Percentiles rank a stretch among this genome's conserved stretches.
phyloP scores from a whole-genome alignment of 352 stramenopile genomes.

The Phytophthora sojae region DNA sequence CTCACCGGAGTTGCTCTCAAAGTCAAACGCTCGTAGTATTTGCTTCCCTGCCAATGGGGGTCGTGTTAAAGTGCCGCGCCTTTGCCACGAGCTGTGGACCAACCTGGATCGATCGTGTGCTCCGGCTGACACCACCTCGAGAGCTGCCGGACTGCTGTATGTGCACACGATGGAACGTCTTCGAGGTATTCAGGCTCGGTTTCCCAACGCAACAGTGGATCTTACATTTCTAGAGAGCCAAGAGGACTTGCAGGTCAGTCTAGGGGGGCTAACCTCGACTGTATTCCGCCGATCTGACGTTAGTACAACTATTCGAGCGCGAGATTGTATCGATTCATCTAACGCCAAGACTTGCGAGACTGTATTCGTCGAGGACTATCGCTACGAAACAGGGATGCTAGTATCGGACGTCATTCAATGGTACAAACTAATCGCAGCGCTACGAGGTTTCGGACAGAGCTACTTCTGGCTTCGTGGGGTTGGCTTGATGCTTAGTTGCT shows the following conservation, averaged over 20 bases:
- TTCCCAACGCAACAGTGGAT: slow-evolving; percentile 22
- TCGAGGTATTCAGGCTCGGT: slow-evolving; percentile 11
- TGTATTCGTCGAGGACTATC: no score
- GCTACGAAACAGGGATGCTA: no score
- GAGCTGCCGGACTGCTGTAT: slow-evolving; percentile 19
- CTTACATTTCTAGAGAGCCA: slow-evolving; percentile 34
- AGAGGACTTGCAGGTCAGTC: slow-evolving; percentile 37
- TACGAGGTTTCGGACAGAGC: no score
- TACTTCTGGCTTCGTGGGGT: no score
- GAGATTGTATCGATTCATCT: no score
- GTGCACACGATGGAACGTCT: slow-evolving; percentile 20
- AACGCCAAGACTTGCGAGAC: no score
- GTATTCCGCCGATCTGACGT: no score
- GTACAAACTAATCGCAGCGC: no score
- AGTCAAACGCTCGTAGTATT: background rate
- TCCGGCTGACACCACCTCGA: background rate
- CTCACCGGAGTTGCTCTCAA: slow-evolving; percentile 19
- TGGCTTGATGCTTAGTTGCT: slow-evolving; percentile 38
- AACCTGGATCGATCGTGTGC: slow-evolving; percentile 31
- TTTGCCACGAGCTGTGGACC: slow-evolving; percentile 40
- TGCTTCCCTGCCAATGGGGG: slow-evolving; percentile 30
- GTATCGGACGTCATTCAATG: no score
- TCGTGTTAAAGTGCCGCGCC: background rate
- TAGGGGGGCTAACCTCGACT: no score
- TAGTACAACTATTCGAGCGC: no score